phyloP scores from a whole-genome alignment of 2,329 filamentous ascomycete genomes.

The Diaporthe nobilis region DNA sequence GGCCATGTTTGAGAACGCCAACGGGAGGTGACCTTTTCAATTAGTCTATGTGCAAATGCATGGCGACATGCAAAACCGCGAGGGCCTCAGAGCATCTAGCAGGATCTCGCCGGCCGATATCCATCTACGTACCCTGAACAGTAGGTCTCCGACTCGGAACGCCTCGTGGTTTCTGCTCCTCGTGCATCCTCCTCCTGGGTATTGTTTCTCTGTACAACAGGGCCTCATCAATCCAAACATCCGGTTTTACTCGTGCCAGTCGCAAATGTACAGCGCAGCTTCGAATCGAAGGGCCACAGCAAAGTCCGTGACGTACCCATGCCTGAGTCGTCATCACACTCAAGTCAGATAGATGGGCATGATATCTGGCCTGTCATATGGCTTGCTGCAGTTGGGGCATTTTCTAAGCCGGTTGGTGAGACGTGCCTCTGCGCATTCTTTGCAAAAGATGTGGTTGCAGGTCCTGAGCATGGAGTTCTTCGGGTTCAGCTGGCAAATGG shows the following conservation, averaged over 20 bases:
- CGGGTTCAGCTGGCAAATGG: constrained; percentile 92
- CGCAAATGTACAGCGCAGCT: constrained; percentile 14
- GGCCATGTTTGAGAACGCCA: neutral
- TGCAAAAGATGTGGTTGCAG: constrained; percentile 96
- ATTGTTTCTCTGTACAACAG: constrained; percentile 37
- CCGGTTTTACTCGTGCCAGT: constrained; percentile 7
- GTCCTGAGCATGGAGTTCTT: constrained; percentile 95
- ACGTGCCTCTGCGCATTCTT: constrained; percentile 89
- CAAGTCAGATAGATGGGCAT: constrained; percentile 75
- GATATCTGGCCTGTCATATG: constrained; percentile 91
- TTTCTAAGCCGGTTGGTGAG: constrained; percentile 92
- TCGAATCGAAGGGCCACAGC: constrained; percentile 19
- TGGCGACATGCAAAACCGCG: constrained; percentile 17
- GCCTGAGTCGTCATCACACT: neutral
- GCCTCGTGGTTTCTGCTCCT: constrained; percentile 34
- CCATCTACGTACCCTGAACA: constrained; percentile 36
- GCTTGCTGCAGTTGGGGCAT: constrained; percentile 92
- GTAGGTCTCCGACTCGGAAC: constrained; percentile 32
- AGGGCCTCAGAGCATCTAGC: constrained; percentile 24
- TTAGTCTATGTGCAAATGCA: constrained; percentile 40
- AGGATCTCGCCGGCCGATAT: constrained; percentile 28
- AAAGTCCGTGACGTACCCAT: neutral
- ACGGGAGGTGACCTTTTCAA: constrained; percentile 33
- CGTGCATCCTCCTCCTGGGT: constrained; percentile 28
- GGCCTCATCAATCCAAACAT: constrained; percentile 31